Evolutionary conservation across 805 yeast species (phyloP).

Genomic region (Saccharomycodes ludwigii): DNA sequence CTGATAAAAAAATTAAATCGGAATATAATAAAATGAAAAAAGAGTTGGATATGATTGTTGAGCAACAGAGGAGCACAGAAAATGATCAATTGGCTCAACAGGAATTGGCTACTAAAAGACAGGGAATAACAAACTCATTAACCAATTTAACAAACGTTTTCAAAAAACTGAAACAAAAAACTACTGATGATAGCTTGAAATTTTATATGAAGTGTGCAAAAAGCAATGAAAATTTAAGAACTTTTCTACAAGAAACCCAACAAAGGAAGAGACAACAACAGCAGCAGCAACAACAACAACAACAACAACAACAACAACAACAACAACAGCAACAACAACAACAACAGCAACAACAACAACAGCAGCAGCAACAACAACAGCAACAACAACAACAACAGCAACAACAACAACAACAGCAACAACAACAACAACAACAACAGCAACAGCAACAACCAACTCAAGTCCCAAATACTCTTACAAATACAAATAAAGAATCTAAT

Average conservation of each 20-base stretch:
- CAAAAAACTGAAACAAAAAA: conserved; percentile 15
- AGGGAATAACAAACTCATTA: conserved; percentile 15
- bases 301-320: conserved; percentile 4
- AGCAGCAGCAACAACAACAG: conserved; percentile 8
- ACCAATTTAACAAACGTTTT: conserved; percentile 16
- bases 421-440: conserved; percentile 15
- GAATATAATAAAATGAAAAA: conserved; percentile 18
- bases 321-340: conserved; percentile 7
- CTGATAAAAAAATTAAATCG: conserved; percentile 18
- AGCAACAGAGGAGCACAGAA: conserved; percentile 18
- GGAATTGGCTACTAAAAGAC: conserved; percentile 18
- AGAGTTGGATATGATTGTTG: conserved; percentile 19
- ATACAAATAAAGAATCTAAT: conserved; percentile 1
- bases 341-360: conserved; percentile 8
- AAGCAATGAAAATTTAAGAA: conserved; percentile 19
- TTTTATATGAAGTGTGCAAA: conserved; percentile 25
- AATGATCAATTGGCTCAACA: conserved; percentile 14
- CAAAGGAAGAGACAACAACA: conserved; percentile 6
- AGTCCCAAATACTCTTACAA: not conserved
- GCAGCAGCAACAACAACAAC: conserved; percentile 8
- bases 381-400: conserved; percentile 11
- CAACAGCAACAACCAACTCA: conserved; percentile 1
- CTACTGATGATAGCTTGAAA: conserved; percentile 17
- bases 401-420: conserved; percentile 13
- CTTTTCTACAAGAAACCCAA: conserved; percentile 9